Conservation (phyloP, 139 green algal genomes). For the Edaphochlamys debaryana region DNA sequence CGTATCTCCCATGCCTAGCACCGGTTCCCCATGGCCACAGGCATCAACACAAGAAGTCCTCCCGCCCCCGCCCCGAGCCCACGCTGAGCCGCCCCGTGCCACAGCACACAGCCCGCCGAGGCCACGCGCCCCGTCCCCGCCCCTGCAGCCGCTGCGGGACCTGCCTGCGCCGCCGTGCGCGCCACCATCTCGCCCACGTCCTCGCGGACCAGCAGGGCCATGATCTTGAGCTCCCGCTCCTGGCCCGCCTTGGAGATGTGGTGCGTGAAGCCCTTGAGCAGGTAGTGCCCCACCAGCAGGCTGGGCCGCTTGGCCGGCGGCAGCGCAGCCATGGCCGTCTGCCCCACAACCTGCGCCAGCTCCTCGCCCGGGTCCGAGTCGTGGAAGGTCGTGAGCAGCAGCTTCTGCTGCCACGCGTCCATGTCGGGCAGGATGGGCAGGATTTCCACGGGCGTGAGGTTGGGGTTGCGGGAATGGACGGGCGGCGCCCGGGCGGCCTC, state of each 20-base stretch:
- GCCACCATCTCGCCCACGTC: constrained; percentile 25
- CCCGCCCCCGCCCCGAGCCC: too few relatives aligned
- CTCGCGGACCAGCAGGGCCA: constrained; percentile 42
- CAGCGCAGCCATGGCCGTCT: neutral
- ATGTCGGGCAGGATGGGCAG: constrained; percentile 61
- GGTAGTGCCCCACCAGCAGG: constrained; percentile 40
- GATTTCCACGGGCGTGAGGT: constrained; percentile 63
- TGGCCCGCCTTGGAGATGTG: neutral
- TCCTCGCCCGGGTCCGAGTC: constrained; percentile 35
- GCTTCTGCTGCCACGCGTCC: constrained; percentile 48
- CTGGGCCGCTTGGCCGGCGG: constrained; percentile 8
- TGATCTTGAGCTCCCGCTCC: constrained; percentile 37
- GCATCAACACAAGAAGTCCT: too few relatives aligned
- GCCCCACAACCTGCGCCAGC: neutral
- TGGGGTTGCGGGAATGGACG: constrained; percentile 69
- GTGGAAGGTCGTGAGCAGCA: constrained; percentile 53
- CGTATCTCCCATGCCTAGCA: too few relatives aligned
- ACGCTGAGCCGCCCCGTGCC: too few relatives aligned
- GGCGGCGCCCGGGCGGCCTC: constrained; percentile 59
- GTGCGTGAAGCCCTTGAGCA: constrained; percentile 45
- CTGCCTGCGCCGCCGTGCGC: neutral
- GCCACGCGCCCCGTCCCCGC: too few relatives aligned
- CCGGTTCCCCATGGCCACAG: too few relatives aligned
- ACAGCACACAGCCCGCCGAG: too few relatives aligned
- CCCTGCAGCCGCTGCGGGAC: neutral